These are phyloP conservation scores for Sphaerostilbella broomeana DNA, from an alignment of 2,329 filamentous ascomycete species.

Conservation along the genomic window DNA sequence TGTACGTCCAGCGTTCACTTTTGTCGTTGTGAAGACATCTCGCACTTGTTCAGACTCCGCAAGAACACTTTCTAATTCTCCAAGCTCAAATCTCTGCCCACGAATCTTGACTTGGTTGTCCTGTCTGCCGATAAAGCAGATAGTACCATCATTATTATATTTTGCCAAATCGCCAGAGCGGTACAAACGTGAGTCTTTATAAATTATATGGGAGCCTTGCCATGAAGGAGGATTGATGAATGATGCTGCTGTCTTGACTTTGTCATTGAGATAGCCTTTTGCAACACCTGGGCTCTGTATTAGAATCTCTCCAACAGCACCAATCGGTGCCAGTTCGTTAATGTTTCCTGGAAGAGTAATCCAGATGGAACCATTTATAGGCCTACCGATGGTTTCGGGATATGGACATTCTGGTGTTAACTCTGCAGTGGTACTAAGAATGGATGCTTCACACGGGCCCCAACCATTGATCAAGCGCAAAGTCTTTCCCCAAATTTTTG, in stretches of 20 bases:
- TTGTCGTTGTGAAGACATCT: too few relatives aligned
- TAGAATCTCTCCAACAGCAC: slow-evolving; percentile 20
- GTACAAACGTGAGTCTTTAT: too few relatives aligned
- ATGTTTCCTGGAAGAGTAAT: slow-evolving; percentile 16
- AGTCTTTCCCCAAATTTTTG: slow-evolving; percentile 12
- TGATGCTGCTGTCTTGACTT: slow-evolving; percentile 12
- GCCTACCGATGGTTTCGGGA: background rate
- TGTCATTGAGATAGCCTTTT: slow-evolving; percentile 18
- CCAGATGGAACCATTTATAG: slow-evolving; percentile 13
- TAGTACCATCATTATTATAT: slow-evolving; percentile 4
- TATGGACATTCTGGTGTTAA: too few relatives aligned
- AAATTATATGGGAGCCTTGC: too few relatives aligned
- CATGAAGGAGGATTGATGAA: too few relatives aligned
- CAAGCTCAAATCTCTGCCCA: slow-evolving; percentile 4
- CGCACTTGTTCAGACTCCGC: too few relatives aligned
- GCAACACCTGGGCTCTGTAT: slow-evolving; percentile 16
- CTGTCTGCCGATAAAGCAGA: slow-evolving; percentile 6
- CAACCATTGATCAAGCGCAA: slow-evolving; percentile 22
- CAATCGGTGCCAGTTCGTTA: slow-evolving; percentile 16
- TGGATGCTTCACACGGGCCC: slow-evolving; percentile 15
- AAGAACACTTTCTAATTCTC: slow-evolving; percentile 8
- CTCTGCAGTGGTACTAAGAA: background rate
- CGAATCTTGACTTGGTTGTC: slow-evolving; percentile 8
- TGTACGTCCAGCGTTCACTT: too few relatives aligned
- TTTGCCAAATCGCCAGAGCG: slow-evolving; percentile 9